These are phyloP conservation scores for Psilocybe subaeruginosa DNA, from an alignment of 768 basidiomycete genomes.

Conservation along the genomic window DNA sequence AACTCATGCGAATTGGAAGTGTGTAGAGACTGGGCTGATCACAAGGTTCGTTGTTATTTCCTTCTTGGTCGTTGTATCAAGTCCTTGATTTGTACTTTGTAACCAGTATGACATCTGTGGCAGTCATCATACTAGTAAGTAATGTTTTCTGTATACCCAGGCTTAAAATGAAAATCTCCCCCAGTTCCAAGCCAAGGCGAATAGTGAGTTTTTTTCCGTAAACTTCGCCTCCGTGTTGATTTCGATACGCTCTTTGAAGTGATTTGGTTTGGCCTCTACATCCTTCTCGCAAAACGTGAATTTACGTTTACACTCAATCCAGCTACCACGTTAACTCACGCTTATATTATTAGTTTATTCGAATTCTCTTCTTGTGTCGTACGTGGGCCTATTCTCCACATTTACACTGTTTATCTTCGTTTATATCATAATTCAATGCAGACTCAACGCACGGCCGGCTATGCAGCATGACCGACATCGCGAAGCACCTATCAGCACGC, in stretches of 20 bases:
- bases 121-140: slow-evolving; percentile 9
- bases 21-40: slow-evolving; percentile 18
- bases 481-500: neutral
- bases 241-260: neutral
- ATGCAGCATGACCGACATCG: neutral
- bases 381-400: neutral
- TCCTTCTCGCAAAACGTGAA: slow-evolving; percentile 21
- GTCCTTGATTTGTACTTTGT: neutral
- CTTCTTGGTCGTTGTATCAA: neutral
- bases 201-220: slow-evolving; percentile 5
- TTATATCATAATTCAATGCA: neutral
- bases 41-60: neutral
- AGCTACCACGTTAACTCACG: neutral
- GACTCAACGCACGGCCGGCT: slow-evolving; percentile 1
- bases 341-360: slow-evolving; percentile 14
- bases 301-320: neutral
- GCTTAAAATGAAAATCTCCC: neutral
- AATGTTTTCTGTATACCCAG: neutral
- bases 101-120: slow-evolving; percentile 6
- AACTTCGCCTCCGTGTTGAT: neutral
- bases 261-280: slow-evolving; percentile 20
- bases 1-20: neutral
- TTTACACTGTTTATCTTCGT: no score
- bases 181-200: slow-evolving; percentile 11
- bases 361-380: slow-evolving; percentile 18